phyloP scores from a whole-genome alignment of 2,329 filamentous ascomycete species.

The Xenoacremonium recifei region DNA sequence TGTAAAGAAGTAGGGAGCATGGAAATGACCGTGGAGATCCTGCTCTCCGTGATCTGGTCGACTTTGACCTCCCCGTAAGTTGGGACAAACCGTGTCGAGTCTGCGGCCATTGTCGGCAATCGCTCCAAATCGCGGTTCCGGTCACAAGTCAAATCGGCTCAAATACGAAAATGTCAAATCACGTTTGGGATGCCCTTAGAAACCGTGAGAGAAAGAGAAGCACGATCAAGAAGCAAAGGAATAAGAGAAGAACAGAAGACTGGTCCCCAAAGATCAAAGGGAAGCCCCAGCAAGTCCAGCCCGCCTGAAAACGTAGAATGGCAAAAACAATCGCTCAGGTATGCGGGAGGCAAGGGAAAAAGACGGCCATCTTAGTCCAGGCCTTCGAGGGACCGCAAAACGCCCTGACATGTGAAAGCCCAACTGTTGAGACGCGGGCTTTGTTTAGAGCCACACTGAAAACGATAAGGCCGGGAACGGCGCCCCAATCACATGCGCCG shows the following conservation, averaged over 20 bases:
- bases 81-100: conserved; percentile 15
- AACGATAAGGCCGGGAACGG: too few relatives aligned
- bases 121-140: background rate
- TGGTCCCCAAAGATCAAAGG: background rate
- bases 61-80: conserved; percentile 28
- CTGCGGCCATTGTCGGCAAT: conserved; percentile 14
- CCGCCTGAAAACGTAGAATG: background rate
- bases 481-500: too few relatives aligned
- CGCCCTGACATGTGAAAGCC: conserved; percentile 25
- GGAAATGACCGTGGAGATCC: conserved; percentile 49
- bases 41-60: conserved; percentile 31
- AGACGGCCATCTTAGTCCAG: too few relatives aligned
- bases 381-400: too few relatives aligned
- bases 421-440: conserved; percentile 1
- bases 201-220: too few relatives aligned
- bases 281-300: too few relatives aligned
- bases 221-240: background rate
- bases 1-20: conserved; percentile 54
- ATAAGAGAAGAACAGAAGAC: too few relatives aligned
- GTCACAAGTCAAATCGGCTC: background rate
- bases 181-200: too few relatives aligned
- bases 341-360: too few relatives aligned
- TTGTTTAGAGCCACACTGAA: conserved; percentile 8
- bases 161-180: background rate
- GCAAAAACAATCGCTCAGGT: too few relatives aligned